Percentiles rank a stretch among this genome's conserved stretches.
phyloP scores from a whole-genome alignment of 768 basidiomycete species.

The Leccinum obscurum region DNA sequence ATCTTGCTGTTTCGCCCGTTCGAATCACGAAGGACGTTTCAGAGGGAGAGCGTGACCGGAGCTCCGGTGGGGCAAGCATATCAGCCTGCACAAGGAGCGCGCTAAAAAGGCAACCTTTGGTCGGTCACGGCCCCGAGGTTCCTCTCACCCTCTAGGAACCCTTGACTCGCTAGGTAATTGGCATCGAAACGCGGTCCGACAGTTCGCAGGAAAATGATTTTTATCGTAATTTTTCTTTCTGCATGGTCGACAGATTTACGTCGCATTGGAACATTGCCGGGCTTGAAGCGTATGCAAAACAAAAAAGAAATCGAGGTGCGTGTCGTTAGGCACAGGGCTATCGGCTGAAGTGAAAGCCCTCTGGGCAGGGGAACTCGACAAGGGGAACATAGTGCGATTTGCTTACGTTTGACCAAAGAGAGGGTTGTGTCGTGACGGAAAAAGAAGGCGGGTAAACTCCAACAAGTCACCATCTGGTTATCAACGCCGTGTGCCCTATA shows the following conservation, averaged over 20 bases:
- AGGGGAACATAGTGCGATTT: neutral
- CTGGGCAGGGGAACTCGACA: neutral
- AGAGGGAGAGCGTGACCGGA: constrained; percentile 1
- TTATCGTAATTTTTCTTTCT: constrained; percentile 1
- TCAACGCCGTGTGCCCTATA: constrained; percentile 13
- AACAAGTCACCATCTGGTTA: constrained; percentile 3
- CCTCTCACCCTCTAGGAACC: constrained; percentile 7
- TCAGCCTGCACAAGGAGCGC: neutral
- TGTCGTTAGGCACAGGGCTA: constrained; percentile 6
- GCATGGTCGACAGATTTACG: neutral
- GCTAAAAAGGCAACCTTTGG: constrained; percentile 10
- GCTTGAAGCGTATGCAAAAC: neutral
- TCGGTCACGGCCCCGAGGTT: constrained; percentile 3
- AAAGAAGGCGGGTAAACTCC: constrained; percentile 1
- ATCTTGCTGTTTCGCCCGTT: constrained; percentile 9
- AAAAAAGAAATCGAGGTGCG: neutral
- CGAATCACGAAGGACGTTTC: constrained; percentile 16
- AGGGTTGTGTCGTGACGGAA: constrained; percentile 7
- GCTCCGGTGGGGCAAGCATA: neutral
- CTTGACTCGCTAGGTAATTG: constrained; percentile 1
- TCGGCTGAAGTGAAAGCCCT: constrained; percentile 2
- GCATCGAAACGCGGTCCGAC: constrained; percentile 1
- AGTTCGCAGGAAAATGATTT: neutral
- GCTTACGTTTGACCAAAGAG: constrained; percentile 11
- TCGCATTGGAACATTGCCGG: neutral